Evolutionary conservation across 257 asterid genomes (phyloP).

Genomic region (Gentiana macrophylla): DNA sequence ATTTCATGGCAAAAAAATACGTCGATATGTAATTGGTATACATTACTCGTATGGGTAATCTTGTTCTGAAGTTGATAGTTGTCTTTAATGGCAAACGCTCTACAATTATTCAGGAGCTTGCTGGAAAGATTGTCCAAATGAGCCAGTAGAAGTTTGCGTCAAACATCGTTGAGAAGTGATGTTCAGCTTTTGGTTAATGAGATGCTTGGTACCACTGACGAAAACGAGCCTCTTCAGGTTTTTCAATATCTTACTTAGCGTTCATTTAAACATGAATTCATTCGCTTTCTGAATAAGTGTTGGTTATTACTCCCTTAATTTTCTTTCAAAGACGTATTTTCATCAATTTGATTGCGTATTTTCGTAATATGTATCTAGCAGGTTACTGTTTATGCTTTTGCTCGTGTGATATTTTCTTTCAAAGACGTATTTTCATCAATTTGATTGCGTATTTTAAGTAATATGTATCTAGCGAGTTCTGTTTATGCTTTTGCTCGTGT

Average conservation of each 20-base stretch:
- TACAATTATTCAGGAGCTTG: constrained; percentile 70
- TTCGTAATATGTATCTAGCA: too few relatives aligned
- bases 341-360: too few relatives aligned
- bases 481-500: constrained; percentile 45
- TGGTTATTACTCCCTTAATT: too few relatives aligned
- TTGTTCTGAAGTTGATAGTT: too few relatives aligned
- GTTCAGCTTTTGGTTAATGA: constrained; percentile 76
- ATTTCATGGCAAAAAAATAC: too few relatives aligned
- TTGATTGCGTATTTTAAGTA: too few relatives aligned
- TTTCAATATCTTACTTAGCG: constrained; percentile 16
- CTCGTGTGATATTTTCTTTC: constrained; percentile 23
- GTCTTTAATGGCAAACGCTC: constrained; percentile 35
- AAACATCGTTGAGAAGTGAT: constrained; percentile 82
- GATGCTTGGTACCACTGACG: constrained; percentile 98
- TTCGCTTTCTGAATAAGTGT: too few relatives aligned
- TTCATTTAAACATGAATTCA: too few relatives aligned
- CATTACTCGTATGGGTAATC: too few relatives aligned
- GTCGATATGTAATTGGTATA: too few relatives aligned
- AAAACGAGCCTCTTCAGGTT: constrained; percentile 99
- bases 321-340: too few relatives aligned
- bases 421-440: too few relatives aligned
- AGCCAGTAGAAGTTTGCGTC: constrained; percentile 99
- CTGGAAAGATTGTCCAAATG: constrained; percentile 92
- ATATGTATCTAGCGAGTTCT: constrained; percentile 10
- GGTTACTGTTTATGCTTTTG: constrained; percentile 56